Percentiles rank a stretch among this genome's conserved stretches.
These are phyloP conservation scores for Russula sp. DNA, from an alignment of 768 basidiomycete genomes.

Conservation along the genomic window DNA sequence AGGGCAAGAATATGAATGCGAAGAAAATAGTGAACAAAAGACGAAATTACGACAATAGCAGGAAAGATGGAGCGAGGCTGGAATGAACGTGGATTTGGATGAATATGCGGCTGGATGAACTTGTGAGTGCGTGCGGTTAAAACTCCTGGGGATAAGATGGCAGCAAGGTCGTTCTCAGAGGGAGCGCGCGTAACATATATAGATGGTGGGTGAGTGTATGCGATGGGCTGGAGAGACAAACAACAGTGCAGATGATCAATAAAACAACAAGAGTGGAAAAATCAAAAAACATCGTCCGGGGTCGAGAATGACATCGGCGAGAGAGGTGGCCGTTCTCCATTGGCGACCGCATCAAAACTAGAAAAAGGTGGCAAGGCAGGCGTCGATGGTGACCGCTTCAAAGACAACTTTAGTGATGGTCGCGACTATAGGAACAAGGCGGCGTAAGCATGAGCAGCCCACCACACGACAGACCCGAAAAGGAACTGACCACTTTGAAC, in stretches of 20 bases:
- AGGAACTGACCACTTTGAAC: conserved; percentile 76
- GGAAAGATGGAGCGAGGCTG: conserved; percentile 4
- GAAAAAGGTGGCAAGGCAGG: conserved; percentile 69
- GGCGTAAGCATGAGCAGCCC: neutral
- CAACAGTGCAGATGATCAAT: conserved; percentile 21
- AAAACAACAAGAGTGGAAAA: conserved; percentile 17
- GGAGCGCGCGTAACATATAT: conserved; percentile 17
- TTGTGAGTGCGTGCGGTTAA: conserved; percentile 13
- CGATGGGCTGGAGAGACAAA: conserved; percentile 16
- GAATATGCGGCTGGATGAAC: conserved; percentile 14
- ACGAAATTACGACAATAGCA: conserved; percentile 4
- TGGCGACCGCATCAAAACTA: conserved; percentile 76
- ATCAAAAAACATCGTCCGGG: conserved; percentile 34
- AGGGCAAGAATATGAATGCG: conserved; percentile 16
- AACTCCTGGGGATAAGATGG: conserved; percentile 20
- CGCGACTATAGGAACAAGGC: conserved; percentile 39
- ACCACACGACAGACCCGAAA: neutral
- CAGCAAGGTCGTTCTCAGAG: conserved; percentile 14
- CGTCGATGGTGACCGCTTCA: conserved; percentile 30
- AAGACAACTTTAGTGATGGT: conserved; percentile 32
- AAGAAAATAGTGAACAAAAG: conserved; percentile 9
- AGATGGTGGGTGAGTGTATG: conserved; percentile 20
- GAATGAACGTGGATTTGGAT: conserved; percentile 14
- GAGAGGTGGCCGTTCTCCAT: conserved; percentile 62
- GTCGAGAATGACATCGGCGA: conserved; percentile 68